phyloP scores from a whole-genome alignment of 2,329 filamentous ascomycete species.

The Sphaerostilbella broomeana region DNA sequence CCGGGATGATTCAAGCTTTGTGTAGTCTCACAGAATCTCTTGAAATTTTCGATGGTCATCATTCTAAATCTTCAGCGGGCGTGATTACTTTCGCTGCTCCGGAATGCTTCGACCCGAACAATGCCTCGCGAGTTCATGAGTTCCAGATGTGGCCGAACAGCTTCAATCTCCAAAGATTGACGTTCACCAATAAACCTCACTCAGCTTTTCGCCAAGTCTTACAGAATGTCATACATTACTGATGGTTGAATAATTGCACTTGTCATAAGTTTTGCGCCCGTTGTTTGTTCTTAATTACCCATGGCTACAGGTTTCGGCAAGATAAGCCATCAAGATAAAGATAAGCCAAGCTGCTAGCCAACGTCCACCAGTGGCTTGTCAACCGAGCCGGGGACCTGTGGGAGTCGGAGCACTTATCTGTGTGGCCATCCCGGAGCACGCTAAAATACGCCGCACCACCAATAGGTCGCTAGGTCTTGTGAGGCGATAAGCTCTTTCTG shows the following conservation, averaged over 20 bases:
- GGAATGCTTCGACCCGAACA: too few relatives aligned
- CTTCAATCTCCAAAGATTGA: too few relatives aligned
- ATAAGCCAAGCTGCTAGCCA: slow-evolving; percentile 7
- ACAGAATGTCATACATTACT: too few relatives aligned
- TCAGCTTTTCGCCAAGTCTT: too few relatives aligned
- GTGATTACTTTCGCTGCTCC: too few relatives aligned
- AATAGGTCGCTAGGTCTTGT: slow-evolving; percentile 4
- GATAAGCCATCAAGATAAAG: slow-evolving; percentile 11
- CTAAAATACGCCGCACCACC: slow-evolving; percentile 2
- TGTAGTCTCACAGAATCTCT: too few relatives aligned
- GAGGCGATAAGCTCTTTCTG: slow-evolving; percentile 12
- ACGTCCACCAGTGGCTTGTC: slow-evolving; percentile 2
- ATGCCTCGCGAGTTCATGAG: too few relatives aligned
- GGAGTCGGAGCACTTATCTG: slow-evolving; percentile 12
- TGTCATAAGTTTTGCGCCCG: slow-evolving; percentile 4
- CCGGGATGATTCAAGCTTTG: too few relatives aligned
- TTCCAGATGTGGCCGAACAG: too few relatives aligned
- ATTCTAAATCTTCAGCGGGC: too few relatives aligned
- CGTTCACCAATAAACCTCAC: too few relatives aligned
- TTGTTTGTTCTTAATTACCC: neutral
- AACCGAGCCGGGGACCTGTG: slow-evolving; percentile 6
- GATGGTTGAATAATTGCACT: slow-evolving; percentile 1
- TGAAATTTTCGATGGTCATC: too few relatives aligned
- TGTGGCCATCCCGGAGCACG: slow-evolving; percentile 10
- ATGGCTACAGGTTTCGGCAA: neutral